These are phyloP conservation scores for Penicillium atrosanguineum DNA, from an alignment of 495 filamentous ascomycete genomes.

Conservation along the genomic window DNA sequence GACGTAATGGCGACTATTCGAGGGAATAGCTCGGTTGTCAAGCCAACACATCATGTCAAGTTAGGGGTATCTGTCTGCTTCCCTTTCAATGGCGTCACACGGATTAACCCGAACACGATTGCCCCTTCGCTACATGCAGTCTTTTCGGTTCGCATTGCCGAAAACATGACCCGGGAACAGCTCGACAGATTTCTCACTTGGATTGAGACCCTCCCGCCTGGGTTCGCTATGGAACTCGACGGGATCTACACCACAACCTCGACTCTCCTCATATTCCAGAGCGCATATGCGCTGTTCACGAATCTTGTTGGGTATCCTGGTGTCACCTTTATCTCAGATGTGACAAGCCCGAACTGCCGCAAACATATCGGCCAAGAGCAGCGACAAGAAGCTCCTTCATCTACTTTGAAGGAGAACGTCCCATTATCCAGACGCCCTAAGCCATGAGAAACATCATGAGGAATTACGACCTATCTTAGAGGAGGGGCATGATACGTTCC, in stretches of 20 bases:
- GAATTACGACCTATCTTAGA: too few species aligned
- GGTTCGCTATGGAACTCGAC: constrained; percentile 8
- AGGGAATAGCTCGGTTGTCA: constrained; percentile 6
- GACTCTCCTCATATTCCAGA: constrained; percentile 11
- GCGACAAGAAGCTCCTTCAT: constrained; percentile 5
- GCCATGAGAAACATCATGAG: neutral
- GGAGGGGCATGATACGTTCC: too few species aligned
- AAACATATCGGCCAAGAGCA: constrained; percentile 7
- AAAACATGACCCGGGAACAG: constrained; percentile 9
- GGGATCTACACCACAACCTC: constrained; percentile 5
- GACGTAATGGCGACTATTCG: constrained; percentile 12
- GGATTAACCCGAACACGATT: constrained; percentile 5
- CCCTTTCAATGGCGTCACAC: constrained; percentile 5
- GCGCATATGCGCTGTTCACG: constrained; percentile 8
- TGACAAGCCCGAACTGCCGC: constrained; percentile 10
- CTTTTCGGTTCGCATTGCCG: constrained; percentile 13
- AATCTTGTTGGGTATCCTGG: constrained; percentile 8
- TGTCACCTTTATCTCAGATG: constrained; percentile 10
- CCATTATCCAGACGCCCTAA: constrained; percentile 6
- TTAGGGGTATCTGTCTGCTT: constrained; percentile 13
- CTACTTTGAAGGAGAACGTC: constrained; percentile 8
- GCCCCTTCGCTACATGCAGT: constrained; percentile 13
- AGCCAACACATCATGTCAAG: constrained; percentile 9
- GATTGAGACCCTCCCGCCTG: constrained; percentile 11
- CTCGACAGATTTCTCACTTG: constrained; percentile 10